Evolutionary conservation across 176 grass and related monocot genomes (phyloP), one percentile per base, ranked within the genome.

Genomic region (Juncus effusus): DNA sequence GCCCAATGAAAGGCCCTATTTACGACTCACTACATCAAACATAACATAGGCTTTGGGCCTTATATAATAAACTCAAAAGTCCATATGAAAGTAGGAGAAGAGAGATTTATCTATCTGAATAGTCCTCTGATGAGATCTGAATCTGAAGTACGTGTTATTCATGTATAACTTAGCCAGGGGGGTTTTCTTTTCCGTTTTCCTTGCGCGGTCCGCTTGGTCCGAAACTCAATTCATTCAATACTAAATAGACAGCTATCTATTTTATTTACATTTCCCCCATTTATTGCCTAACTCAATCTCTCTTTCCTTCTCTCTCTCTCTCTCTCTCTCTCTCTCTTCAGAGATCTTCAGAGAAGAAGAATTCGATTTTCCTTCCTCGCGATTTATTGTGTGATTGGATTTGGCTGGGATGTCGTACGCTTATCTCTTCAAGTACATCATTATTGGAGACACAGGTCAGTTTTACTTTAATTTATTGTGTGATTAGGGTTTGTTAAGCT

Each of bases 401-500:
- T 71, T 3, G 8, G 42, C 16, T 42, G 9, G 53, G 14, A 92
- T 97, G 93, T 97, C 88, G 75, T 97, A 92, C 79, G 93, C 88
- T 57, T 97, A 97, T 73, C 83, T 92, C 74, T 97, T 97, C 88
- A 97, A 97, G 65, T 97, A 97, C 72, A 97, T 97, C 85, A 89
- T 97, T 82, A 97, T 97, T 87, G 85, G 93, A 53, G 88, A 97
- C 63, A 97, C 93, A 77, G 93, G 93, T 86, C 8, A 0, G 13
- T 60, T 38, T 41, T 64, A 41, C 10, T 16, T 38, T 16, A 38
- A 5, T 69, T 60, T 67, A 1, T 38, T 40, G 38, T 10, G 45
- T 59, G 11, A 15, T 69, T 71, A 16, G 11, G 13, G 9, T 28
- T 40, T 62, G 4, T 62, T 11, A 6, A n/a, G 19, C 19, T 28